phyloP scores from a whole-genome alignment of 345 rosid genomes.

The Ailanthus altissimus region DNA sequence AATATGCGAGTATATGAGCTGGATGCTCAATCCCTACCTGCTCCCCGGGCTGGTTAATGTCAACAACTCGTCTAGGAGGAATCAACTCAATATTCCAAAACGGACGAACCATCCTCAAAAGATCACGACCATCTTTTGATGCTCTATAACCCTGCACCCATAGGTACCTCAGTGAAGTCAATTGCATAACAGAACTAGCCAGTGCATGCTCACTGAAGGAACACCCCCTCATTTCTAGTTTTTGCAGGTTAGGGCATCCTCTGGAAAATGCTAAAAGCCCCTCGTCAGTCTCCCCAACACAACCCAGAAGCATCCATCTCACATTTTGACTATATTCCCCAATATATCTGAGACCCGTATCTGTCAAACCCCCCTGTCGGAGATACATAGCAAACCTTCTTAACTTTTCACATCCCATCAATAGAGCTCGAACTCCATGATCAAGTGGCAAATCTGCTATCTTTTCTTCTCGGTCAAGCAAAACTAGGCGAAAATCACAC shows the following conservation, averaged over 20 bases:
- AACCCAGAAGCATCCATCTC: constrained; percentile 93
- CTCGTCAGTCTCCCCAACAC: constrained; percentile 73
- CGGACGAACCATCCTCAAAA: constrained; percentile 80
- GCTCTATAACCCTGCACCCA: constrained; percentile 96
- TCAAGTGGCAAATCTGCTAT: constrained; percentile 91
- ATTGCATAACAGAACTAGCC: constrained; percentile 57
- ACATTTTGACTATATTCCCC: constrained; percentile 75
- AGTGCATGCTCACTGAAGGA: constrained; percentile 80
- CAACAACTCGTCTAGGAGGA: constrained; percentile 47
- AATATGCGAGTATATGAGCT: constrained; percentile 88
- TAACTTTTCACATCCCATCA: constrained; percentile 80
- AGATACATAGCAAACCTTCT: constrained; percentile 81
- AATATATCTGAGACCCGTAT: constrained; percentile 75
- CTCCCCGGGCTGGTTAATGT: constrained; percentile 35
- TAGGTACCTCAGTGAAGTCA: constrained; percentile 78
- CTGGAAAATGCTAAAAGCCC: constrained; percentile 76
- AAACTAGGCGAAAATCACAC: constrained; percentile 80
- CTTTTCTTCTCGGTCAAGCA: constrained; percentile 70
- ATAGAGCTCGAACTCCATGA: constrained; percentile 76
- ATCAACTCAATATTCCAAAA: constrained; percentile 95
- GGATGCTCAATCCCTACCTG: constrained; percentile 53
- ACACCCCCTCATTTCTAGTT: constrained; percentile 93
- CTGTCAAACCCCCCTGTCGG: constrained; percentile 78
- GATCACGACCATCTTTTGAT: constrained; percentile 52
- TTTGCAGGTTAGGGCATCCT: constrained; percentile 87